phyloP scores from a whole-genome alignment of 805 yeast species.

The Candida khao-thaluensis region DNA sequence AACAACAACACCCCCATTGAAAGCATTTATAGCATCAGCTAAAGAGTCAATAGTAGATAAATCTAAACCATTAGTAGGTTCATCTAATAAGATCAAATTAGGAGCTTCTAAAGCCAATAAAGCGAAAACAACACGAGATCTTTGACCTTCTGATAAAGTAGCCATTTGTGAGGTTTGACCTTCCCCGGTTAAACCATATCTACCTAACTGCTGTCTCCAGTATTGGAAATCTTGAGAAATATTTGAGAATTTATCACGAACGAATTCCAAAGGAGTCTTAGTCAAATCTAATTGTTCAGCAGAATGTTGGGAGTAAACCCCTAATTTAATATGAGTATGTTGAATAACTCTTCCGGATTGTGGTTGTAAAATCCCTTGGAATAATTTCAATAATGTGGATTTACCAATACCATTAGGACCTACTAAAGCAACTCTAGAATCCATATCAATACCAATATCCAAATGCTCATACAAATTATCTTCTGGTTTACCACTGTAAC shows the following conservation, averaged over 20 bases:
- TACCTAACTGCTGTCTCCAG: conserved; percentile 97
- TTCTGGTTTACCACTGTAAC: conserved; percentile 81
- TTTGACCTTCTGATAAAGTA: conserved; percentile 97
- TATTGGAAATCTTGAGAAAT: conserved; percentile 98
- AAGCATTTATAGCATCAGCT: conserved; percentile 92
- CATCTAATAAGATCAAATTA: conserved; percentile 91
- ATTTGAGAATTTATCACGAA: conserved; percentile 86
- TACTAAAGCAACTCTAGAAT: conserved; percentile 94
- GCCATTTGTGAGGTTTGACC: conserved; percentile 99
- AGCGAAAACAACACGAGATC: conserved; percentile 98
- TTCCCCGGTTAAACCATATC: conserved; percentile 98
- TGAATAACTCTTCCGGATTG: conserved; percentile 95
- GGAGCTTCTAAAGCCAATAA: conserved; percentile 93
- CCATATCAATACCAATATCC: conserved; percentile 99
- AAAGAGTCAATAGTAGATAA: conserved; percentile 97
- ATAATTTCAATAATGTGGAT: conserved; percentile 89
- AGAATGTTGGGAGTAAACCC: conserved; percentile 98
- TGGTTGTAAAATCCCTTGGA: conserved; percentile 91
- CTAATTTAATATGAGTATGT: conserved; percentile 96
- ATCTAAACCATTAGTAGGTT: conserved; percentile 99
- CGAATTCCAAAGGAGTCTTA: conserved; percentile 93
- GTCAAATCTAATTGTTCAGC: conserved; percentile 97
- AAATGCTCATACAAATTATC: conserved; percentile 86
- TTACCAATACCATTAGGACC: conserved; percentile 99
- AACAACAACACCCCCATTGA: conserved; percentile 97